Evolutionary conservation across 345 rosid genomes (phyloP).

Genomic region (Melaleuca quinquenervia): DNA sequence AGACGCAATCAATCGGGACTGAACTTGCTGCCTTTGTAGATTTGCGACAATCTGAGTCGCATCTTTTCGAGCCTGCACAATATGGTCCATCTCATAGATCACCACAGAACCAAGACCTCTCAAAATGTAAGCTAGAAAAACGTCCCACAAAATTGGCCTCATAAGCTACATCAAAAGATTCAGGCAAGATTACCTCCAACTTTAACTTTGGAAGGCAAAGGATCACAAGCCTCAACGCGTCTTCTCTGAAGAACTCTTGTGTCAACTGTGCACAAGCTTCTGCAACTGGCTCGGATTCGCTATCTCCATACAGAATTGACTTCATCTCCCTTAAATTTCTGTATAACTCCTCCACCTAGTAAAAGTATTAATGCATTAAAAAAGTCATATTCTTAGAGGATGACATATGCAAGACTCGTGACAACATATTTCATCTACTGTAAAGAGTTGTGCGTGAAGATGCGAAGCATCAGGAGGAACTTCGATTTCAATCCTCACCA

Average conservation of each 20-base stretch:
- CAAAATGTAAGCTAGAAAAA: neutral
- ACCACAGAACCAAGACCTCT: neutral
- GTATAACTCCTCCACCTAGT: conserved; percentile 74
- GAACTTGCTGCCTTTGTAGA: conserved; percentile 92
- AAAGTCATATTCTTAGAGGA: neutral
- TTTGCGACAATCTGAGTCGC: conserved; percentile 98
- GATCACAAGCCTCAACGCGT: conserved; percentile 67
- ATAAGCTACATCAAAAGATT: neutral
- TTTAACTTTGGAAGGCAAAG: conserved; percentile 72
- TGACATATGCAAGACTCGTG: neutral
- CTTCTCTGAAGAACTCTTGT: conserved; percentile 86
- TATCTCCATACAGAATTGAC: conserved; percentile 81
- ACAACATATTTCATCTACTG: neutral
- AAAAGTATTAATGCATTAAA: neutral
- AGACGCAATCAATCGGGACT: conserved; percentile 83
- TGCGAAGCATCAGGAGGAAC: neutral
- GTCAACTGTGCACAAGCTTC: conserved; percentile 91
- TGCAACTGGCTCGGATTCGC: conserved; percentile 90
- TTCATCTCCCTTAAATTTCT: conserved; percentile 79
- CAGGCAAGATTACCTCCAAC: conserved; percentile 52
- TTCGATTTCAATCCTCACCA: neutral
- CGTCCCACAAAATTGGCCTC: neutral
- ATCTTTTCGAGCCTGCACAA: conserved; percentile 84
- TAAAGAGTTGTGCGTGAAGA: neutral
- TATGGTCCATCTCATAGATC: neutral